Base-by-base conservation (phyloP, 1,284 basidiomycete species). In the Golubevia pallescens region DNA sequence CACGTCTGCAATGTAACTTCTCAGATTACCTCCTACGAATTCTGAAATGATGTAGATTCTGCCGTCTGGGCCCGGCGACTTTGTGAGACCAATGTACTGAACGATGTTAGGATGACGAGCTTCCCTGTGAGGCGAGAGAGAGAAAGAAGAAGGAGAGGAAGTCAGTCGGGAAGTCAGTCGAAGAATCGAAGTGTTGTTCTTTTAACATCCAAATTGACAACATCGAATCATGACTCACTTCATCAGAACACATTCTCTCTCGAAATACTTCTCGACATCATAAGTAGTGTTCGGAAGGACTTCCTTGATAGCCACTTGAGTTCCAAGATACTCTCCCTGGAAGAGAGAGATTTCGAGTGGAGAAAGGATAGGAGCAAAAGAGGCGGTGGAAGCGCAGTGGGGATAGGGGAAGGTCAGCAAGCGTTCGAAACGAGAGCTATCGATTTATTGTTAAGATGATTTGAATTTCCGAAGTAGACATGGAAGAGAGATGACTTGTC, bases 271-370 rank as follows among this genome's bases (percentile, higher is more conserved):
- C 79, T 92, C 90, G 24, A 97, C 87, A 78, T 96, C 93, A 86
- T 97, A 96, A 73, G 92, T 92, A 14, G 88, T 93, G 14, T 92
- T 94, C 0, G 93, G 93, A 1, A 95, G 88, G 2, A 97, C 93
- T 87, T 96, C 95, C 87, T 98, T 98, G 87, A 97, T 93, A 48
- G 95, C 95, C 28, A 98, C 93, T 75, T 96, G 93, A 73, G 97
- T 93, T 2, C 95, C 95, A 24, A 98, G 90, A 87, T 98, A 98
- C n/a, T n/a, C n/a, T n/a, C n/a, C n/a, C n/a, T n/a, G n/a, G n/a
- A n/a, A n/a, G n/a, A n/a, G n/a, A n/a, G n/a, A n/a, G n/a, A n/a
- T n/a, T n/a, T n/a, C n/a, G n/a, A n/a, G n/a, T n/a, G n/a, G n/a
- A n/a, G n/a, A n/a, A n/a, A n/a, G n/a, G n/a, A n/a, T n/a, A n/a